Base-by-base conservation (phyloP, 495 filamentous ascomycete genomes). In the Tuber indicum region DNA sequence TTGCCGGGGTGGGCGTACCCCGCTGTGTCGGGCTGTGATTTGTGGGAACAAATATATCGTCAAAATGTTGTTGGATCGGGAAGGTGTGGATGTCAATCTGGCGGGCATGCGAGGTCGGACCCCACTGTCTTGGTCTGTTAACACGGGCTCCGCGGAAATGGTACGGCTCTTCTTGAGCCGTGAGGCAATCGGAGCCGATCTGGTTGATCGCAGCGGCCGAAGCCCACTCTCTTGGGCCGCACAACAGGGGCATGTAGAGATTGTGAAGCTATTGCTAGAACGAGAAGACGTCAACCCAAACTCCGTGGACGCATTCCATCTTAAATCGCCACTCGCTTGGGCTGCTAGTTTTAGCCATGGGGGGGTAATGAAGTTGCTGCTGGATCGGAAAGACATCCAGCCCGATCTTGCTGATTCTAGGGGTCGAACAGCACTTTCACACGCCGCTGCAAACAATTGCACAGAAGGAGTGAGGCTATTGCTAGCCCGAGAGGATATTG, bases 271-370 rank as follows among this genome's bases (percentile, higher is more conserved):
- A 17, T 73, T 86, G 7, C 73, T 85, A 41, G 74, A 66, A 26
- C 78, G 72, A 36, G 70, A 75, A 32, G 80, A 75, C 45, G 75
- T 80, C n/a, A 49, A 75, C 23, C 71, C 69, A 23, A 72, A 82
- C 45, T 74, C 72, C 43, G 80, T 70, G 73, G 79, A 86, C 21
- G 70, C 14, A 43, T 8, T 77, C 70, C 76, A 79, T 26, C 81
- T 82, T 43, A 46, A 5, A 46, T 86, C 83, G 10, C 84, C 86
- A 49, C 82, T 88, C 66, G 84, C 79, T 14, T 81, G 75, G 75
- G 84, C 86, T n/a, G 84, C 85, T 39, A 78, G 75, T 72, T 75
- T 75, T 32, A 85, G 85, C 8, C 81, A 87, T 76, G 78, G 83
- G 69, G 83, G 72, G 19, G 77, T 88, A 75, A 86, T 79, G 23